Percentiles rank a stretch among this genome's conserved stretches.
Conservation (phyloP, 2,329 filamentous ascomycete genomes). For the Diplodia sapinea region DNA sequence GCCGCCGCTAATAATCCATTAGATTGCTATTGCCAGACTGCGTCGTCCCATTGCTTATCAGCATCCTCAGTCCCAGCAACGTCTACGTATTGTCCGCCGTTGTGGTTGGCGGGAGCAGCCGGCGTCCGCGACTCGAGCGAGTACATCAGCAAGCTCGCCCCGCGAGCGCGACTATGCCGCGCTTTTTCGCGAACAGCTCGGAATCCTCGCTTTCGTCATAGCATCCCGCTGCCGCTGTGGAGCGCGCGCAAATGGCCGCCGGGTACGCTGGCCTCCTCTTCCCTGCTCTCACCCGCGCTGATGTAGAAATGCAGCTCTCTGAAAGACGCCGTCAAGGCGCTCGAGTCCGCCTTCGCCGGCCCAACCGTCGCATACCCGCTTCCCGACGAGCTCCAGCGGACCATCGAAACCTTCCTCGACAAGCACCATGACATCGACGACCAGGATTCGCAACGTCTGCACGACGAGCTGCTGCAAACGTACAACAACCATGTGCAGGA, state of each 20-base stretch:
- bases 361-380: constrained; percentile 60
- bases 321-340: constrained; percentile 55
- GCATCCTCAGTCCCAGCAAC: background rate
- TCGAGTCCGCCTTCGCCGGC: constrained; percentile 53
- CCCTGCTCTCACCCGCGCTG: constrained; percentile 15
- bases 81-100: background rate
- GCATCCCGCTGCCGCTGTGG: background rate
- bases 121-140: constrained; percentile 6
- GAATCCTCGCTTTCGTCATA: constrained; percentile 3
- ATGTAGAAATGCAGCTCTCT: constrained; percentile 48
- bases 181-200: background rate
- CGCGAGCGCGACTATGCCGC: constrained; percentile 17
- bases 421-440: constrained; percentile 73
- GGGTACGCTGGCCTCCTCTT: constrained; percentile 4
- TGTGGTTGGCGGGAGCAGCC: constrained; percentile 25
- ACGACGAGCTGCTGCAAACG: constrained; percentile 72
- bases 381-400: constrained; percentile 66
- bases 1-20: constrained; percentile 10
- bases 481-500: constrained; percentile 69
- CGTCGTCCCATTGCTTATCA: constrained; percentile 20
- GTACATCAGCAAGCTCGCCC: constrained; percentile 27
- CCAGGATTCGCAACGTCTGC: constrained; percentile 69
- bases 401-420: constrained; percentile 71
- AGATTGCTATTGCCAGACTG: constrained; percentile 13
- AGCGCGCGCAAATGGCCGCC: constrained; percentile 23